These are phyloP conservation scores for Acacia acuminata DNA, from an alignment of 306 rosid species.

Conservation along the genomic window DNA sequence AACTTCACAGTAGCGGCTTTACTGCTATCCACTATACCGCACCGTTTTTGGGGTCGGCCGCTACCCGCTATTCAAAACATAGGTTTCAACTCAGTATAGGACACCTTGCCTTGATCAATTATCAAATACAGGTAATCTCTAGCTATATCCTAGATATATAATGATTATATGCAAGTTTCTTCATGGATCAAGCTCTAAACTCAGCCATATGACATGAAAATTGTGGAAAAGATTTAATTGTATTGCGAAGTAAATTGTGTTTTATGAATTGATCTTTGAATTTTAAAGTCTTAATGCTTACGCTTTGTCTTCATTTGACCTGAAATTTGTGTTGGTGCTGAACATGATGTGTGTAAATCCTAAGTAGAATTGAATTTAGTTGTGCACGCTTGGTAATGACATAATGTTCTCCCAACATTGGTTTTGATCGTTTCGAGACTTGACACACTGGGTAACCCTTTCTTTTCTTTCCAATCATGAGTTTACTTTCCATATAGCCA, in stretches of 20 bases:
- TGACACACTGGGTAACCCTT: neutral
- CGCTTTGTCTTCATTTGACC: neutral
- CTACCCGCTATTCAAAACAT: too few species aligned
- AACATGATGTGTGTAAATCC: neutral
- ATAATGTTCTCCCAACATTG: neutral
- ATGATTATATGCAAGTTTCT: too few species aligned
- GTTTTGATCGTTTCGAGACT: neutral
- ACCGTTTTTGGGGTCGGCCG: too few species aligned
- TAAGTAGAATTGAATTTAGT: neutral
- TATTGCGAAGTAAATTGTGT: neutral
- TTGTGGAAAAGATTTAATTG: neutral
- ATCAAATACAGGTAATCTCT: too few species aligned
- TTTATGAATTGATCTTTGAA: neutral
- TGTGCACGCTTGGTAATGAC: neutral
- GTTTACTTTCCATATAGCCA: slow-evolving; percentile 1
- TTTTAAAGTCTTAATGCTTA: neutral
- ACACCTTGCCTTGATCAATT: too few species aligned
- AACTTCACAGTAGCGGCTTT: too few species aligned
- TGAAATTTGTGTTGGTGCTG: neutral
- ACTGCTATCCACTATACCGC: too few species aligned
- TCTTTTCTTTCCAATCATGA: neutral
- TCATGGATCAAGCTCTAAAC: too few species aligned
- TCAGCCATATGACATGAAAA: neutral
- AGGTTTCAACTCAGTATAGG: too few species aligned
- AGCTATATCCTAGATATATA: too few species aligned